Evolutionary conservation across 2,329 filamentous ascomycete genomes (phyloP), one percentile per base, ranked within the genome.

Genomic region (Colletotrichum spaethianum): DNA sequence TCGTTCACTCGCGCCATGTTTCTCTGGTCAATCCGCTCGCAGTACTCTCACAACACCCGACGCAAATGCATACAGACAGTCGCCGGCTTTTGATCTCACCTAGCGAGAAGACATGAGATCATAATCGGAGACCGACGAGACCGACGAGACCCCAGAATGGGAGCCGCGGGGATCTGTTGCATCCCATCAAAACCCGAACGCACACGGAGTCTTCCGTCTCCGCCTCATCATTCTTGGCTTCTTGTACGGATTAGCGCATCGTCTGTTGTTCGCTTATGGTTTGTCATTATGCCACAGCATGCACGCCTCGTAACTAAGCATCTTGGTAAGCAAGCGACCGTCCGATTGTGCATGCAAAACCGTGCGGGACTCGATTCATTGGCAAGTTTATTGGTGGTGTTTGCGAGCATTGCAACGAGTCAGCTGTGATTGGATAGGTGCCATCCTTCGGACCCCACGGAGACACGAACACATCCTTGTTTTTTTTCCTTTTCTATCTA

Each of bases 401-500:
- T 57, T 57, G 62, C 28, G 3, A 44, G 18, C 26, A 57, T 40
- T 20, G 60, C 26, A 26, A 18, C 8, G 1, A 50, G 23, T 16
- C 44, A 11, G 40, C 31, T 52, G 12, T 46, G 50, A 68, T 72
- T 72, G 69, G 69, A 8, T 50, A 23, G 3, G 36, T 26, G 55
- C 23, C 31, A 38, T 26, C 63, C 23, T 44, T 59, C 48, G 55
- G 68, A 44, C 40, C 50, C 53, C 56, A 67, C 56, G 63, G 48
- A 56, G 7, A 31, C n/a, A 18, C 23, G 12, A n/a, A 48, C 16
- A 36, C 46, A 40, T 50, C 31, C n/a, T 20, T 4, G 11, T 50
- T 36, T 3, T 28, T 9, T 9, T 20, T 46, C 20, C 18, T 18
- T 48, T 26, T n/a, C 16, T 3, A 26, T 46, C 71, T 74, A 95